A percentile compares a stretch with the other conserved stretches of the same genome.
Conservation (phyloP, 1,139 yeast genomes). For the Nakaseomyces uthaithaninus region DNA sequence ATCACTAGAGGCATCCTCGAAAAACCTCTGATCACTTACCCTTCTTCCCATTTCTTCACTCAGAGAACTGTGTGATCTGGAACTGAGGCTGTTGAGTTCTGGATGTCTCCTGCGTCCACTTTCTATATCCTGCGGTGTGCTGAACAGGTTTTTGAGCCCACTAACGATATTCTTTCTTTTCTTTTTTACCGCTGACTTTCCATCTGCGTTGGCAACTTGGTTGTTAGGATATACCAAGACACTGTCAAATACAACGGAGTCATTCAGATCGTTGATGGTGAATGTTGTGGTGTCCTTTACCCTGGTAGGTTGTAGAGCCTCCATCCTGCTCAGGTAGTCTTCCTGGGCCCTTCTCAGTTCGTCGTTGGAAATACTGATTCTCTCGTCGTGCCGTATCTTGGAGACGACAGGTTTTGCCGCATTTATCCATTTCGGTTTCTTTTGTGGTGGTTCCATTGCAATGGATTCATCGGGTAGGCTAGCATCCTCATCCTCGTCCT, state of each 20-base stretch:
- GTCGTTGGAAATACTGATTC: constrained; percentile 4
- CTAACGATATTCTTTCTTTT: background rate
- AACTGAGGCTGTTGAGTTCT: constrained; percentile 9
- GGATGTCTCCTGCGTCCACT: constrained; percentile 20
- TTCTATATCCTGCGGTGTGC: constrained; percentile 15
- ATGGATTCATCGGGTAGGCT: constrained; percentile 10
- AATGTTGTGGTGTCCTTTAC: background rate
- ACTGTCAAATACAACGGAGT: background rate
- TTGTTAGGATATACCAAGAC: background rate
- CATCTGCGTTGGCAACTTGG: no score
- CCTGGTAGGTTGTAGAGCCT: background rate
- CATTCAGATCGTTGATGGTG: background rate
- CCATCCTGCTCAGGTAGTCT: background rate
- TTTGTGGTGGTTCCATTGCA: constrained; percentile 12
- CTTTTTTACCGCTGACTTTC: no score
- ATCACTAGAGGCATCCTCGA: constrained; percentile 9
- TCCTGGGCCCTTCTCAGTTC: background rate
- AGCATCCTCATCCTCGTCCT: constrained; percentile 7
- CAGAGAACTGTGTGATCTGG: constrained; percentile 22
- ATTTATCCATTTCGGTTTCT: constrained; percentile 8
- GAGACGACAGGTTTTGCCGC: background rate
- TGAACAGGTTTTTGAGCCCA: background rate
- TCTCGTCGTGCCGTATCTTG: constrained; percentile 10
- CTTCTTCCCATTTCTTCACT: constrained; percentile 28
- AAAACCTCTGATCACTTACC: constrained; percentile 8